These are phyloP conservation scores for Gymnopilus dilepis DNA, from an alignment of 768 basidiomycete genomes.

Conservation along the genomic window DNA sequence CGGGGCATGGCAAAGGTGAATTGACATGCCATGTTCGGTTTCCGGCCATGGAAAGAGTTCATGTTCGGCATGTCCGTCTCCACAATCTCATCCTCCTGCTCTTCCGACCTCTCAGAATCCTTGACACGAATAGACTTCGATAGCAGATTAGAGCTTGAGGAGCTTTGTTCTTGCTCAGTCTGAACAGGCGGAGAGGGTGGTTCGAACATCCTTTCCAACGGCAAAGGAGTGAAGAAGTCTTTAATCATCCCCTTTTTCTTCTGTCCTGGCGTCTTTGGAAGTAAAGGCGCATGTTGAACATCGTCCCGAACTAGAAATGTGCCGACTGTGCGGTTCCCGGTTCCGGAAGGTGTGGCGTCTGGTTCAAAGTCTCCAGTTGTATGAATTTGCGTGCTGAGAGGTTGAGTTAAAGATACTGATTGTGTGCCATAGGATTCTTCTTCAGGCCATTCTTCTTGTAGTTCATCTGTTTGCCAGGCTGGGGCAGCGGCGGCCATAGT, in stretches of 20 bases:
- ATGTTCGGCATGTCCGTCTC: conserved; percentile 58
- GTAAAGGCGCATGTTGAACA: conserved; percentile 54
- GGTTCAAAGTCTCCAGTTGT: conserved; percentile 45
- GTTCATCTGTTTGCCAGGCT: conserved; percentile 88
- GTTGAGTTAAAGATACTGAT: conserved; percentile 65
- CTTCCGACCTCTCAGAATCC: conserved; percentile 10
- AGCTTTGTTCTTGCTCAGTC: conserved; percentile 18
- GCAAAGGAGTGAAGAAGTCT: conserved; percentile 87
- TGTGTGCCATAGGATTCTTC: conserved; percentile 64
- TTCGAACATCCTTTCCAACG: conserved; percentile 91
- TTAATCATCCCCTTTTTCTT: conserved; percentile 67
- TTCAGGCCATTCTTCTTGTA: conserved; percentile 93
- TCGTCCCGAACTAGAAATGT: conserved; percentile 82
- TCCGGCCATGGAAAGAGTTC: conserved; percentile 49
- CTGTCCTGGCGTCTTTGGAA: conserved; percentile 70
- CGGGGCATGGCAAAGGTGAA: conserved; percentile 80
- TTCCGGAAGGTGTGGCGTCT: conserved; percentile 31
- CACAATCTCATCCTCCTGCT: conserved; percentile 46
- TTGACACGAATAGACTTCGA: conserved; percentile 14
- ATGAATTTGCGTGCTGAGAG: conserved; percentile 57
- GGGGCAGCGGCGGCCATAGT: conserved; percentile 48
- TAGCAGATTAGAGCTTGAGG: conserved; percentile 17
- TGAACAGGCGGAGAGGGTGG: conserved; percentile 80
- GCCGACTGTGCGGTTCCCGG: conserved; percentile 49
- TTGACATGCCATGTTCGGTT: conserved; percentile 55